Evolutionary conservation across 2,329 filamentous ascomycete genomes (phyloP).

Genomic region (Colletotrichum filicis): DNA sequence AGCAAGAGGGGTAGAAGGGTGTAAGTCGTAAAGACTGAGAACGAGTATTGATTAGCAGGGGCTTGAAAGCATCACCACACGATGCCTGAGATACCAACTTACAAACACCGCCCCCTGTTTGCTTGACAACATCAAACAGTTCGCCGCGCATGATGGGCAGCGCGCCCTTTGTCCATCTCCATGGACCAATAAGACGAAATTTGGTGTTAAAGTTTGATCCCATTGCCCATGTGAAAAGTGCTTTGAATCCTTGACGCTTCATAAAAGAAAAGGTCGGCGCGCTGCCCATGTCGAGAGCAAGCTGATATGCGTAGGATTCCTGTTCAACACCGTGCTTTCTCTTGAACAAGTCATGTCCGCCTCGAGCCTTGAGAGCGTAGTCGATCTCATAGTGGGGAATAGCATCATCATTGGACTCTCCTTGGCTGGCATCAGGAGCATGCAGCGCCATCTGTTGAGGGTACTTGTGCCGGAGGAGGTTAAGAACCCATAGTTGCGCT

Average conservation of each 20-base stretch:
- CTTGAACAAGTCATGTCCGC: slow-evolving; percentile 45
- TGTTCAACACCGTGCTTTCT: slow-evolving; percentile 58
- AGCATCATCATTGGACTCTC: slow-evolving; percentile 39
- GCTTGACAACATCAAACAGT: slow-evolving; percentile 51
- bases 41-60: slow-evolving; percentile 36
- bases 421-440: background rate
- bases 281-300: slow-evolving; percentile 58
- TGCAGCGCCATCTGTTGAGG: slow-evolving; percentile 37
- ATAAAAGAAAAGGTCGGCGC: slow-evolving; percentile 52
- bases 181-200: slow-evolving; percentile 58
- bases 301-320: slow-evolving; percentile 61
- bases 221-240: slow-evolving; percentile 58
- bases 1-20: slow-evolving; percentile 48
- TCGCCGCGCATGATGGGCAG: slow-evolving; percentile 52
- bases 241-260: slow-evolving; percentile 45
- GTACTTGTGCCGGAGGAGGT: slow-evolving; percentile 47
- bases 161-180: slow-evolving; percentile 50
- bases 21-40: slow-evolving; percentile 47
- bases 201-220: slow-evolving; percentile 61
- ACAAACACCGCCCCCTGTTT: slow-evolving; percentile 50
- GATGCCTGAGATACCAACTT: slow-evolving; percentile 37
- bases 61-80: background rate
- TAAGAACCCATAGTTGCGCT: slow-evolving; percentile 58
- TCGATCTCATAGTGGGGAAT: slow-evolving; percentile 50
- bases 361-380: slow-evolving; percentile 51